Base-by-base conservation (phyloP, 225 moss, liverwort and hornwort species). In the Marchantia polymorpha region DNA sequence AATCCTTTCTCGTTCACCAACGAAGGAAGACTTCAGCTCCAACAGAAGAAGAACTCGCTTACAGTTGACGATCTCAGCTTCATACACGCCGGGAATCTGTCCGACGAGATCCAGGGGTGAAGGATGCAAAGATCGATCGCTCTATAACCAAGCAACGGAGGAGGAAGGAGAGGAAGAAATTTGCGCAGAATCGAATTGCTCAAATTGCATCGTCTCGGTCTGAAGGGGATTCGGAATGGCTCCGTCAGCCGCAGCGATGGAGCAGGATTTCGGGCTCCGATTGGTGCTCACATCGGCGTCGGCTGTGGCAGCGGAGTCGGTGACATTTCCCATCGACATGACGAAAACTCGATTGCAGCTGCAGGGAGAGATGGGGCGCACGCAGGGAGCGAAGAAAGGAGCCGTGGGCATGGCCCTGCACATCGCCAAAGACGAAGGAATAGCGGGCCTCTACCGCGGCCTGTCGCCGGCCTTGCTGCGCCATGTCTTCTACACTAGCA, bases 301-400 rank as follows among this genome's bases (percentile, higher is more conserved):
- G 10, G 97, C 97, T 25, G 91, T 99, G 85, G 88, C 90, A 30
- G 82, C 95, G 11, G 97, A 99, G 85, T 82, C 90, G 12, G 86
- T 83, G 29, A 95, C 97, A 16, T 99, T 99, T 67, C 97, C 95
- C 3, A 90, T 99, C 27, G 97, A 95, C 83, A 92, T 91, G 59
- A 95, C 95, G 19, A 99, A 99, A 72, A 99, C 97, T 16, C 91
- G 97, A 26, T 83, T 99, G 25, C 97, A 99, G 87, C 85, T 99
- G 80, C 97, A 95, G 84, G 97, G 97, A 48, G 94, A 95, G 77
- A 74, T 93, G 81, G 91, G 92, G 14, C 50, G 19, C 0, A 30
- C 73, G 4, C 53, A 79, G 1, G 89, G 85, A 20, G 68, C 85
- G 74, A 93, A 83, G 89, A 89, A 89, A 7, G 94, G 95, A 56